Base-by-base conservation (phyloP, 192 early-diverging fungal genomes). In the Backusella morwellensis region DNA sequence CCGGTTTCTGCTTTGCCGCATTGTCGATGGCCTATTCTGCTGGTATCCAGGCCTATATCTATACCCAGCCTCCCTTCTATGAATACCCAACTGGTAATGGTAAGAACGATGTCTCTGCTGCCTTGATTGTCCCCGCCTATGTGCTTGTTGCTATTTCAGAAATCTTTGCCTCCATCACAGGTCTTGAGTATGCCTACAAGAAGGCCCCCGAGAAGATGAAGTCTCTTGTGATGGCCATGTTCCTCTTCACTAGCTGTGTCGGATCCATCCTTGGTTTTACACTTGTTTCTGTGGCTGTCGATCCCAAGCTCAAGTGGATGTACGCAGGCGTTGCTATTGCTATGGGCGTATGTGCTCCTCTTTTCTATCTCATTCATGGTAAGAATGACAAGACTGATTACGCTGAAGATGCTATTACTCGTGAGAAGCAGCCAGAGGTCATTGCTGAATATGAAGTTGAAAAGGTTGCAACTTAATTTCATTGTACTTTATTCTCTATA, bases 81-180 rank as follows among this genome's bases (percentile, higher is more conserved):
- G 85, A 85, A 5, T 9, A 77, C 35, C 68, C 69, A 0, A 54
- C 29, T 35, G 78, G 70, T 8, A 66, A 74, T 4, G 70, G 70
- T 17, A 78, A 78, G 38, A 91, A 90, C 80, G 66, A 88, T 66
- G 81, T 92, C 36, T 85, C 83, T 23, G 86, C 88, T 36, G 85
- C 75, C 2, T 77, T 80, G 72, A 88, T 91, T 76, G 63, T 89
- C 50, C 88, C 85, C 0, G 78, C 86, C 0, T 91, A 90, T 78
- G 68, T 88, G 26, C 81, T 92, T 17, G 86, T 91, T 68, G 91
- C 85, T n/a, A 83, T 87, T 42, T 88, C 91, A 3, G 91, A 92
- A 81, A 88, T 88, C 12, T 92, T 92, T 81, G 88, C 91, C 11
- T 92, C 89, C 5, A 86, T 89, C 72, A 90, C 91, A 6, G 89